Evolutionary conservation across 129 eudicot genomes (phyloP).

Genomic region (Solidago caesia): DNA sequence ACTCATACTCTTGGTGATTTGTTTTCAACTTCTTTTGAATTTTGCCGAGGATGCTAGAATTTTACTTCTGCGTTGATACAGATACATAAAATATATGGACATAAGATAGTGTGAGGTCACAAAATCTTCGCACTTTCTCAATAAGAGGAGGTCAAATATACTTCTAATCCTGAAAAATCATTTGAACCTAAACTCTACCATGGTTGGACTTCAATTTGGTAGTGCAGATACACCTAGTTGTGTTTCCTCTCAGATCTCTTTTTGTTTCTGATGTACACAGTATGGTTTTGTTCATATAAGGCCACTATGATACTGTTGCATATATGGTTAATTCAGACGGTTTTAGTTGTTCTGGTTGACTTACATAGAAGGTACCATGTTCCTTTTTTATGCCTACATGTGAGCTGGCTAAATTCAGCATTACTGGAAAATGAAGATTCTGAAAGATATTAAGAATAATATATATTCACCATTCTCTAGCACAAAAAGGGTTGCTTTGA

Average conservation of each 20-base stretch:
- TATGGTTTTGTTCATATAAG: neutral
- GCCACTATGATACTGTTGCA: neutral
- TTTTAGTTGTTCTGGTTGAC: neutral
- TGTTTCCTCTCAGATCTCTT: neutral
- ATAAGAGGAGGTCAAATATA: neutral
- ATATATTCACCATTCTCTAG: neutral
- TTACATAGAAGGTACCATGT: neutral
- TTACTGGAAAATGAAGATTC: neutral
- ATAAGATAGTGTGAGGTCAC: neutral
- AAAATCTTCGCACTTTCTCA: neutral
- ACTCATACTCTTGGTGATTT: constrained; percentile 2
- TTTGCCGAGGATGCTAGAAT: neutral
- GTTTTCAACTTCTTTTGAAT: neutral
- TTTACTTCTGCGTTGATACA: neutral
- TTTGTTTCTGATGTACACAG: neutral
- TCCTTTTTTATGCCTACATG: neutral
- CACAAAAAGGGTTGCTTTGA: neutral
- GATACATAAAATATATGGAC: neutral
- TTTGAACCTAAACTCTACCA: neutral
- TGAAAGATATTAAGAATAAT: neutral
- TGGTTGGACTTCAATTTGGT: too few species aligned
- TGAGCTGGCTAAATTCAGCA: neutral
- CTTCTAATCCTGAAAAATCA: neutral
- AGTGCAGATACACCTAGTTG: neutral
- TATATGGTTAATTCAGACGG: neutral